These are phyloP conservation scores for Kluyveromyces starmeri DNA, from an alignment of 805 yeast species.

Conservation along the genomic window DNA sequence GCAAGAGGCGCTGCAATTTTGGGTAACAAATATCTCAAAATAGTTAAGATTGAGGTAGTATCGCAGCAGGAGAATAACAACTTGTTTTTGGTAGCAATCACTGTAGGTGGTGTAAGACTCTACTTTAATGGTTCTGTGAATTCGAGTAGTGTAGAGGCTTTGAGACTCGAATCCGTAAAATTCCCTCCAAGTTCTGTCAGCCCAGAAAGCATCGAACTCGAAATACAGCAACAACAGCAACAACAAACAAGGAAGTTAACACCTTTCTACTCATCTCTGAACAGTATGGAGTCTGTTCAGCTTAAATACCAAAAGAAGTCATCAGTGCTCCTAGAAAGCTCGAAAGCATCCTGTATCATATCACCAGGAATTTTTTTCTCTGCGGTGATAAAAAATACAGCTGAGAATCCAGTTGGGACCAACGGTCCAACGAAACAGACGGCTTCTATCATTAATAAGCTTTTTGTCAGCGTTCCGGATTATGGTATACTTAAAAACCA, in stretches of 20 bases:
- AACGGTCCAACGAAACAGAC: slow-evolving; percentile 12
- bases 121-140: slow-evolving; percentile 39
- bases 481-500: slow-evolving; percentile 73
- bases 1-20: slow-evolving; percentile 48
- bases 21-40: slow-evolving; percentile 44
- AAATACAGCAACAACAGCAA: slow-evolving; percentile 31
- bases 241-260: slow-evolving; percentile 30
- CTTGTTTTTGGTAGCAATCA: slow-evolving; percentile 66
- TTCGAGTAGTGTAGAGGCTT: slow-evolving; percentile 30
- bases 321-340: slow-evolving; percentile 45
- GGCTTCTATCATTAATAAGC: slow-evolving; percentile 28
- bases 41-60: slow-evolving; percentile 47
- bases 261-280: slow-evolving; percentile 22
- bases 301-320: slow-evolving; percentile 48
- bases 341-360: slow-evolving; percentile 50
- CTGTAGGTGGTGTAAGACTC: slow-evolving; percentile 76
- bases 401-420: slow-evolving; percentile 15
- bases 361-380: slow-evolving; percentile 85
- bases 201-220: slow-evolving; percentile 26
- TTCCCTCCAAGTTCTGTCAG: slow-evolving; percentile 48
- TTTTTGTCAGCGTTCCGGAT: slow-evolving; percentile 76
- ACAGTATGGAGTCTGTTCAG: slow-evolving; percentile 24
- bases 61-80: slow-evolving; percentile 56
- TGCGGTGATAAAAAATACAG: slow-evolving; percentile 36
- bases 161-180: slow-evolving; percentile 42